Percentiles rank a stretch among this genome's conserved stretches.
Conservation (phyloP, 2,329 filamentous ascomycete genomes). For the Xylariaceae sp. region DNA sequence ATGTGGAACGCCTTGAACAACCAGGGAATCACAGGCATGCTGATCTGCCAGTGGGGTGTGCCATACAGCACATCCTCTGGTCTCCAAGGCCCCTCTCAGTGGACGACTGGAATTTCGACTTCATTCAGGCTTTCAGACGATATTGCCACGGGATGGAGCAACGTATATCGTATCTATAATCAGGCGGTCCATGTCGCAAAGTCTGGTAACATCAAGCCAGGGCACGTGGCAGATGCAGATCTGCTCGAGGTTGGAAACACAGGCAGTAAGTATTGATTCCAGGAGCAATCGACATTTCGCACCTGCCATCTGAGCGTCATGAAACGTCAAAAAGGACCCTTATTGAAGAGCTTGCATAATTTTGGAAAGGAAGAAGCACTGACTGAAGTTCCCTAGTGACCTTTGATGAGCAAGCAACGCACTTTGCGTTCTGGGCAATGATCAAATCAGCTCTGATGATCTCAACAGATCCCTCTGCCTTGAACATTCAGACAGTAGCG, state of each 20-base stretch:
- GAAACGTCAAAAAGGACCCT: no score
- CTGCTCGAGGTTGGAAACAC: constrained; percentile 13
- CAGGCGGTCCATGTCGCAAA: constrained; percentile 14
- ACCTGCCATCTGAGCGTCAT: not conserved
- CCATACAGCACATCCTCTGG: constrained; percentile 9
- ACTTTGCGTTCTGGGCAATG: constrained; percentile 14
- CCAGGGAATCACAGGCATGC: constrained; percentile 11
- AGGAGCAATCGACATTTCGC: not conserved
- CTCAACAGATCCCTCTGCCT: constrained; percentile 8
- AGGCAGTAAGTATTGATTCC: not conserved
- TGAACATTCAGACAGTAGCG: constrained; percentile 7
- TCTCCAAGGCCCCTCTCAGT: constrained; percentile 10
- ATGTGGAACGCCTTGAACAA: constrained; percentile 11
- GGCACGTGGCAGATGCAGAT: constrained; percentile 12
- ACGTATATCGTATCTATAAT: constrained; percentile 15
- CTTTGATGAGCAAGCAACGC: constrained; percentile 14
- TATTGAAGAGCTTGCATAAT: no score
- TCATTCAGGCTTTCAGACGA: constrained; percentile 15
- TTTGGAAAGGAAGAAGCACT: no score
- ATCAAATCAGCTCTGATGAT: constrained; percentile 15
- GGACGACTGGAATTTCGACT: constrained; percentile 11
- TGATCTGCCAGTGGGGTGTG: constrained; percentile 16
- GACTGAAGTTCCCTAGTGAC: constrained; percentile 1
- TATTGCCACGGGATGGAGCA: constrained; percentile 12
- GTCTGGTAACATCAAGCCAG: constrained; percentile 7